These are phyloP conservation scores for Penicillium silybi DNA, from an alignment of 495 filamentous ascomycete species.

Conservation along the genomic window DNA sequence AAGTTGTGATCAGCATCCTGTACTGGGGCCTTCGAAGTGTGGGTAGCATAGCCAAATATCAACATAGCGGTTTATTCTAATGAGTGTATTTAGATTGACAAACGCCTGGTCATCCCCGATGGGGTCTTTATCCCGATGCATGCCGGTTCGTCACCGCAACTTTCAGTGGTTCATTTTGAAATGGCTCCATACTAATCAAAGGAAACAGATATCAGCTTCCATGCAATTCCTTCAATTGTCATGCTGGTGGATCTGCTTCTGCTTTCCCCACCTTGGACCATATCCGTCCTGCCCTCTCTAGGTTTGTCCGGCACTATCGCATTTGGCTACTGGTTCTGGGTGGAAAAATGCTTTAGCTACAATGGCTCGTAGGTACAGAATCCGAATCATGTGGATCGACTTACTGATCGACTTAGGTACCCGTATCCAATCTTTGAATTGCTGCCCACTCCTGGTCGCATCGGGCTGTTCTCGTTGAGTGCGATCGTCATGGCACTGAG, in stretches of 20 bases:
- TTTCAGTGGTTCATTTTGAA: neutral
- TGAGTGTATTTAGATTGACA: constrained; percentile 53
- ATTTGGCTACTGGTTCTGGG: constrained; percentile 82
- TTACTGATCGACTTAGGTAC: constrained; percentile 52
- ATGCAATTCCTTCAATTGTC: constrained; percentile 70
- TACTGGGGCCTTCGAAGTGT: constrained; percentile 71
- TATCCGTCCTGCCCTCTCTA: constrained; percentile 56
- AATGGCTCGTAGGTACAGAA: constrained; percentile 64
- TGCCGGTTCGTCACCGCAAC: constrained; percentile 33
- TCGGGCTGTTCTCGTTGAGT: constrained; percentile 64
- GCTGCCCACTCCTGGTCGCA: constrained; percentile 56
- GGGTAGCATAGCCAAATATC: constrained; percentile 1
- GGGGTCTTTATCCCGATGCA: constrained; percentile 40
- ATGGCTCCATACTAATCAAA: constrained; percentile 4
- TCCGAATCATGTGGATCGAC: neutral
- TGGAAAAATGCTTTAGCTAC: constrained; percentile 68
- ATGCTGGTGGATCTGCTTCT: constrained; percentile 69
- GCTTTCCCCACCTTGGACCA: constrained; percentile 77
- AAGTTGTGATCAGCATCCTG: constrained; percentile 76
- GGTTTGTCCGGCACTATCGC: constrained; percentile 61
- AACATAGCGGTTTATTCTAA: neutral
- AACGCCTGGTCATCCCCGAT: constrained; percentile 53
- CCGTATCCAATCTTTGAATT: constrained; percentile 80
- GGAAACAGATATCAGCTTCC: constrained; percentile 67
- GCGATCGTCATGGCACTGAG: constrained; percentile 68